These are phyloP conservation scores for Auricularia sp. DNA, from an alignment of 768 basidiomycete species.

Conservation along the genomic window DNA sequence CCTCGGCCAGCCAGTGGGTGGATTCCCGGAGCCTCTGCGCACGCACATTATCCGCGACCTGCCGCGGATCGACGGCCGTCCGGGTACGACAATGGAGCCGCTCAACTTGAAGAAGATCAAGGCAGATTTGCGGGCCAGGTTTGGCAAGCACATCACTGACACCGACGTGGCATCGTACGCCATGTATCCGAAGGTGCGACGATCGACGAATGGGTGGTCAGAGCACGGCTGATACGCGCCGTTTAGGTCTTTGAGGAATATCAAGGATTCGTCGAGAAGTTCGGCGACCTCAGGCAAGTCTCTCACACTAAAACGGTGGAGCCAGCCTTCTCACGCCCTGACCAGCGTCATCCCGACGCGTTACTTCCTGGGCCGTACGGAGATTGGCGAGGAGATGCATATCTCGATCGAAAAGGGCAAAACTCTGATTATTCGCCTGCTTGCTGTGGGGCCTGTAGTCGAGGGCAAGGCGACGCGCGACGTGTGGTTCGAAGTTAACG, in stretches of 20 bases:
- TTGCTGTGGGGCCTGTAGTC: constrained; percentile 91
- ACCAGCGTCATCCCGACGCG: constrained; percentile 89
- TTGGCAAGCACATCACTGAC: constrained; percentile 90
- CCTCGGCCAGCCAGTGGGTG: constrained; percentile 94
- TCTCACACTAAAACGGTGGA: constrained; percentile 7
- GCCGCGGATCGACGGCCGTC: constrained; percentile 86
- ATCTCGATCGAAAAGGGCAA: constrained; percentile 95
- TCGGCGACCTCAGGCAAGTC: constrained; percentile 81
- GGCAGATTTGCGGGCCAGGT: constrained; percentile 83
- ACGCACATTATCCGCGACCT: constrained; percentile 87
- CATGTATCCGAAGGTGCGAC: constrained; percentile 90
- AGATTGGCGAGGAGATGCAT: constrained; percentile 91
- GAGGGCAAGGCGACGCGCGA: constrained; percentile 88
- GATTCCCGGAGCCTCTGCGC: constrained; percentile 96
- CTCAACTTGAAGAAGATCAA: constrained; percentile 96
- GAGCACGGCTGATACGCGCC: not conserved
- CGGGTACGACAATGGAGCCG: constrained; percentile 78
- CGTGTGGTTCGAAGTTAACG: constrained; percentile 97
- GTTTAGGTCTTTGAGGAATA: constrained; percentile 91
- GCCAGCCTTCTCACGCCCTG: constrained; percentile 6
- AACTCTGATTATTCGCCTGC: constrained; percentile 89
- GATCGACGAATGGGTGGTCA: constrained; percentile 3
- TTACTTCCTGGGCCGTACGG: constrained; percentile 91
- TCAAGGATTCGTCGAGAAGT: constrained; percentile 89
- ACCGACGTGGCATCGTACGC: constrained; percentile 89